These are phyloP conservation scores for Populus ilicifolia DNA, from an alignment of 345 rosid genomes.

Conservation along the genomic window DNA sequence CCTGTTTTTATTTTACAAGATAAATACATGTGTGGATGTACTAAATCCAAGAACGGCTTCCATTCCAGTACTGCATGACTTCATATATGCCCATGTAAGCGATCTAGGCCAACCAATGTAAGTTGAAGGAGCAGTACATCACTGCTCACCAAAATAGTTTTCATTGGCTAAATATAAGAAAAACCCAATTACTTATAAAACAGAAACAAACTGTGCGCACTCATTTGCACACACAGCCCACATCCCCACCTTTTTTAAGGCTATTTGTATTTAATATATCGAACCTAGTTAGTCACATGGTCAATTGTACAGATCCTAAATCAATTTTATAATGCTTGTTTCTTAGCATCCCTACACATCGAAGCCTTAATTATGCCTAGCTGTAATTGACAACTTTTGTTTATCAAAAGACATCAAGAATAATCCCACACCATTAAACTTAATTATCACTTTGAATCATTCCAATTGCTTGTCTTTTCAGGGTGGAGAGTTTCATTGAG, in stretches of 20 bases:
- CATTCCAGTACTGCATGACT: background rate
- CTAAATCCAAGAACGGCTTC: conserved; percentile 36
- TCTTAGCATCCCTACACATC: conserved; percentile 39
- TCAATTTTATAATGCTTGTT: conserved; percentile 36
- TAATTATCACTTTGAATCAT: conserved; percentile 12
- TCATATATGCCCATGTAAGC: conserved; percentile 12
- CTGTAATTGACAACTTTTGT: conserved; percentile 9
- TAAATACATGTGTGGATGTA: background rate
- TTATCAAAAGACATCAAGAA: conserved; percentile 14
- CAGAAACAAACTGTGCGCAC: conserved; percentile 3
- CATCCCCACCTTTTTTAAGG: conserved; percentile 10
- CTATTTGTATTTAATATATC: conserved; percentile 14
- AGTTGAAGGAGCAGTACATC: background rate
- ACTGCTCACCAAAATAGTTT: conserved; percentile 25
- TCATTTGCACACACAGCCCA: conserved; percentile 9
- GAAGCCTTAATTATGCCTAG: background rate
- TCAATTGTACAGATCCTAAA: conserved; percentile 22
- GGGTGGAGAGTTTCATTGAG: conserved; percentile 87
- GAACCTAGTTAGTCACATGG: conserved; percentile 18
- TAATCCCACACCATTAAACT: conserved; percentile 9
- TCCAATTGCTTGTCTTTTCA: conserved; percentile 19
- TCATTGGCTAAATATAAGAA: conserved; percentile 11
- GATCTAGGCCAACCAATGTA: conserved; percentile 23
- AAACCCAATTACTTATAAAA: conserved; percentile 8
- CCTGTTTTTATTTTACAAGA: background rate